A percentile compares a stretch with the other conserved stretches of the same genome.
Evolutionary conservation across 108 stramenopile genomes (phyloP).

Genomic region (Cylindrotheca closterium): DNA sequence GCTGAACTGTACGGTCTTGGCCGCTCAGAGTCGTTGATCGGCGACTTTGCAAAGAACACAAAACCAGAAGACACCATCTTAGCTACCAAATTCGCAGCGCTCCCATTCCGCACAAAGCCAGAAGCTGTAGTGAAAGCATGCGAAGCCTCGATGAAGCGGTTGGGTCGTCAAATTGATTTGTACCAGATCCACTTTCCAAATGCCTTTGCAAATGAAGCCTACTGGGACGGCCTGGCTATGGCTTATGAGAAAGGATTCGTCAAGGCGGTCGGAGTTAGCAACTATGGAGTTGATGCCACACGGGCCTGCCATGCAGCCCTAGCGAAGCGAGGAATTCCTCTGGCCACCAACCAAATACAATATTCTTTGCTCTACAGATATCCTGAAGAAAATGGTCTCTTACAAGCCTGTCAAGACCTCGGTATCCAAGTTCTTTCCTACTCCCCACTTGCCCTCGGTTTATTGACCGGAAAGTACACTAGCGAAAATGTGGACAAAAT

Average conservation of each 20-base stretch:
- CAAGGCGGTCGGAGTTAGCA: constrained; percentile 65
- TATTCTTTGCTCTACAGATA: constrained; percentile 53
- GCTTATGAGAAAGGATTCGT: constrained; percentile 67
- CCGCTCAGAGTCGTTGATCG: constrained; percentile 67
- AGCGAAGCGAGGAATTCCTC: constrained; percentile 51
- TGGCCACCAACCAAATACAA: constrained; percentile 76
- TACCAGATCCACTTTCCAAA: constrained; percentile 88
- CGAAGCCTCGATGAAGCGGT: constrained; percentile 58
- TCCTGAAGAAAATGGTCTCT: constrained; percentile 61
- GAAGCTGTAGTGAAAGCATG: constrained; percentile 75
- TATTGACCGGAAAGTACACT: constrained; percentile 66
- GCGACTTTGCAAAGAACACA: constrained; percentile 41
- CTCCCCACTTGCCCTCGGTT: constrained; percentile 67
- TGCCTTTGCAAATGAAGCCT: constrained; percentile 62
- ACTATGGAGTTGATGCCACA: constrained; percentile 70
- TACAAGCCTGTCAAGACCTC: constrained; percentile 63
- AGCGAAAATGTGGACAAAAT: constrained; percentile 17
- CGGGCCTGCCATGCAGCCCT: constrained; percentile 61
- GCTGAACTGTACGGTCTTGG: constrained; percentile 87
- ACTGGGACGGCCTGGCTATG: constrained; percentile 78
- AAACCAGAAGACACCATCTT: constrained; percentile 43
- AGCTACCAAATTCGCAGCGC: constrained; percentile 84
- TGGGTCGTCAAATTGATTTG: constrained; percentile 76
- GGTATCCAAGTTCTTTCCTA: constrained; percentile 65
- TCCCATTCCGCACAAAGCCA: constrained; percentile 67